Conservation (phyloP, 768 basidiomycete genomes). For the Boletus reticulatus region DNA sequence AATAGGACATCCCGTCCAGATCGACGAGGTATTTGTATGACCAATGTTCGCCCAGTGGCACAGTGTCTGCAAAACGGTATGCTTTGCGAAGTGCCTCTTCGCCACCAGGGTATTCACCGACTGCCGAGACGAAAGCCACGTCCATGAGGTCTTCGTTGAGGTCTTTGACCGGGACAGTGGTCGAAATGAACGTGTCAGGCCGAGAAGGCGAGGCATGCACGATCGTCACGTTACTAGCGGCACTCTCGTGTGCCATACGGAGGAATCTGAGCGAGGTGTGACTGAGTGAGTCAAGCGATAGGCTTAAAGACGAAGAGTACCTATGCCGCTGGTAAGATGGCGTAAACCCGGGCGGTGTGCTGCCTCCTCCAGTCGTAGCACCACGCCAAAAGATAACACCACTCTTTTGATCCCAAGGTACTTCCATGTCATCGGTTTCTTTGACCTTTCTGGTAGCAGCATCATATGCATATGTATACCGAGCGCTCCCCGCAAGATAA, state of each 20-base stretch:
- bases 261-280: constrained; percentile 50
- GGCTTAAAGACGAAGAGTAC: constrained; percentile 33
- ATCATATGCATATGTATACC: constrained; percentile 93
- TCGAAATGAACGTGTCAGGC: constrained; percentile 57
- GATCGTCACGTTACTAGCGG: constrained; percentile 54
- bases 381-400: constrained; percentile 93
- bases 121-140: constrained; percentile 76
- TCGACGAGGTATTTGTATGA: constrained; percentile 91
- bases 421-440: constrained; percentile 81
- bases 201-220: constrained; percentile 68
- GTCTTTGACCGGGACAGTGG: constrained; percentile 51
- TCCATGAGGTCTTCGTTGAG: constrained; percentile 87
- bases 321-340: constrained; percentile 86
- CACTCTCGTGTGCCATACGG: constrained; percentile 63
- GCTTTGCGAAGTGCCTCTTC: constrained; percentile 56
- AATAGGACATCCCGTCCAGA: constrained; percentile 96
- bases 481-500: constrained; percentile 78
- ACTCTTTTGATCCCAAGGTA: constrained; percentile 86
- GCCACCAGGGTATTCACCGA: constrained; percentile 78
- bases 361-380: constrained; percentile 93
- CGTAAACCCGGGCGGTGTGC: constrained; percentile 79
- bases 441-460: constrained; percentile 62
- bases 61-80: constrained; percentile 72
- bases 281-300: not conserved
- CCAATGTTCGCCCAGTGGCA: constrained; percentile 86